Conservation (phyloP, 192 early-diverging fungal genomes). For the Mortierella antarctica region DNA sequence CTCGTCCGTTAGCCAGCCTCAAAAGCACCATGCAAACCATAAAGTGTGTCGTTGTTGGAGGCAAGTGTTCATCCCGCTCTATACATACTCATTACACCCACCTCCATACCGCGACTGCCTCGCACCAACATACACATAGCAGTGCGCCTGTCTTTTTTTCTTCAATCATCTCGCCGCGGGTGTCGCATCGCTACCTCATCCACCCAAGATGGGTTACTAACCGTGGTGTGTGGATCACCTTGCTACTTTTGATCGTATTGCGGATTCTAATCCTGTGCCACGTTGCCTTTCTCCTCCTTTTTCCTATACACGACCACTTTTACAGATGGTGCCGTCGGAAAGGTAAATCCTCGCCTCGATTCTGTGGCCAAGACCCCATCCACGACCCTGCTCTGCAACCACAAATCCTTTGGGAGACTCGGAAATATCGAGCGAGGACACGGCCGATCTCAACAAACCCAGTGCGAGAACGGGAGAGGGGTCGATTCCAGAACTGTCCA, state of each 20-base stretch:
- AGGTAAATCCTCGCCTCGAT: slow-evolving; percentile 55
- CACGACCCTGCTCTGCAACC: not conserved
- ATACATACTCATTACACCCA: not conserved
- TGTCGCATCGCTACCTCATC: too few species aligned
- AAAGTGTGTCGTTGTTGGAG: slow-evolving; percentile 84
- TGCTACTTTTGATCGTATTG: not conserved
- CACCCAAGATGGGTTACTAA: too few species aligned
- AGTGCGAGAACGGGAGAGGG: too few species aligned
- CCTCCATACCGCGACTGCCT: not conserved
- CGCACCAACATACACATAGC: not conserved
- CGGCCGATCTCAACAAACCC: too few species aligned
- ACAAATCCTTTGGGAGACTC: too few species aligned
- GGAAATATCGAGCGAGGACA: too few species aligned
- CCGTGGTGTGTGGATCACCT: too few species aligned
- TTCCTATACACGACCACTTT: not conserved
- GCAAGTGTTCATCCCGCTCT: slow-evolving; percentile 22
- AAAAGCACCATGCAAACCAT: slow-evolving; percentile 77
- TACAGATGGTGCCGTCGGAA: slow-evolving; percentile 79
- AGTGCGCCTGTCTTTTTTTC: too few species aligned
- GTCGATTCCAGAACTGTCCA: too few species aligned
- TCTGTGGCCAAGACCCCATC: not conserved
- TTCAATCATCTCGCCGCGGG: too few species aligned
- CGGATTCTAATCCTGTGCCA: not conserved
- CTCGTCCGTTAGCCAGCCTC: not conserved
- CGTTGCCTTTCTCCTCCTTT: slow-evolving; percentile 1